Percentiles rank a stretch among this genome's conserved stretches.
These are phyloP conservation scores for Stereocaulon alpinum DNA, from an alignment of 495 filamentous ascomycete species.

Conservation along the genomic window DNA sequence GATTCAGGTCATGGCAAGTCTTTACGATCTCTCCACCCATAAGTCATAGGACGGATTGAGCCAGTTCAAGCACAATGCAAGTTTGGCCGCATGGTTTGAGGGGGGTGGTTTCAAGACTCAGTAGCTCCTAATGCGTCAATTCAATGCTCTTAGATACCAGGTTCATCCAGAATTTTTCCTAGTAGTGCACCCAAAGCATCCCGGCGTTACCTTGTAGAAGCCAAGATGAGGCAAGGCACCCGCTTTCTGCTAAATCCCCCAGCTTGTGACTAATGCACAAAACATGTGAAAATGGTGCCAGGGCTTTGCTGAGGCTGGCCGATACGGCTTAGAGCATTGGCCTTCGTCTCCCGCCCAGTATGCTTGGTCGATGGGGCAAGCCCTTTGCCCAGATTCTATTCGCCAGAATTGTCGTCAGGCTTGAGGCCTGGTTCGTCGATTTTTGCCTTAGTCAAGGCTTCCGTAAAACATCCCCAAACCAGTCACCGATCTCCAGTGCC, in stretches of 20 bases:
- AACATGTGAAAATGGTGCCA: no score
- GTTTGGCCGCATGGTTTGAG: not conserved
- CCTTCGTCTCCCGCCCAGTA: no score
- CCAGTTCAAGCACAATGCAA: not conserved
- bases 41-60: not conserved
- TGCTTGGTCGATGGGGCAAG: no score
- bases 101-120: not conserved
- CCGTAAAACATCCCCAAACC: constrained; percentile 20
- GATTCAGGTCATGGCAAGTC: not conserved
- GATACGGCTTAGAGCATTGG: no score
- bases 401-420: no score
- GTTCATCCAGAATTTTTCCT: not conserved
- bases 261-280: no score
- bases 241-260: no score
- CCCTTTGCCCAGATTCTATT: no score
- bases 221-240: no score
- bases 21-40: not conserved
- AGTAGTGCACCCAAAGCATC: not conserved
- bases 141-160: not conserved
- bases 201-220: no score
- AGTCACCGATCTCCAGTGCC: constrained; percentile 14
- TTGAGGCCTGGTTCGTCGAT: not conserved
- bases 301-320: no score
- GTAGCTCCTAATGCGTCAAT: constrained; percentile 2
- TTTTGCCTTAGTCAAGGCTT: not conserved